Evolutionary conservation across 345 rosid species (phyloP), one percentile per base, ranked within the genome.

Genomic region (Isatis tinctoria): DNA sequence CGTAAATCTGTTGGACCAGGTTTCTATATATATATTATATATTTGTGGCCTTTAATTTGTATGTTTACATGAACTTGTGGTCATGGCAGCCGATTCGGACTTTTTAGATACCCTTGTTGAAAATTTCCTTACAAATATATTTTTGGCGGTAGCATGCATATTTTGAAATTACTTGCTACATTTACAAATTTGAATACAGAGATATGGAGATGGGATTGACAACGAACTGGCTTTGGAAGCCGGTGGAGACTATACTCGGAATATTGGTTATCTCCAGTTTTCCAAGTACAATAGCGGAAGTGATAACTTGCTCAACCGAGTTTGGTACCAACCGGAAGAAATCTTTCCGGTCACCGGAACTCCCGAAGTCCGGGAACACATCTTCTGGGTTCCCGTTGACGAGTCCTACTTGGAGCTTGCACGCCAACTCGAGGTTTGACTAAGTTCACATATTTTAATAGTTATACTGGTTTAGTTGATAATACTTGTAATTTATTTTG

Each of bases 241-340:
- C 0, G 78, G 66, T 13, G 90, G 92, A 73, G 97, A 92, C 75
- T 92, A 72, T 78, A 88, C 90, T 47, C 72, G 97, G 36, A 60
- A 73, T 6, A 44, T 87, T 10, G 93, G 97, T n/a, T 84, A 77
- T 41, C 84, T 88, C 2, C 79, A 67, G 37, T 74, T 89, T 65
- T 35, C 92, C 0, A 53, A 83, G 18, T 81, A 79, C 61, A 78
- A 48, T 67, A 83, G 56, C 20, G 36, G 3, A 12, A n/a, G 32
- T 0, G 83, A 84, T 5, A 92, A 85, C 68, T 62, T 85, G 8
- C 80, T 92, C 28, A 92, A 92, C 70, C 77, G 80, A 10, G 64
- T 87, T 1, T 91, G 97, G 95, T 88, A 81, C 62, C 97, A 89
- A 71, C 92, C 90, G 4, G 96, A 92, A 78, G 97, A 92, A 54